These are phyloP conservation scores for Tuber umbilicatum DNA, from an alignment of 495 filamentous ascomycete species.

Conservation along the genomic window DNA sequence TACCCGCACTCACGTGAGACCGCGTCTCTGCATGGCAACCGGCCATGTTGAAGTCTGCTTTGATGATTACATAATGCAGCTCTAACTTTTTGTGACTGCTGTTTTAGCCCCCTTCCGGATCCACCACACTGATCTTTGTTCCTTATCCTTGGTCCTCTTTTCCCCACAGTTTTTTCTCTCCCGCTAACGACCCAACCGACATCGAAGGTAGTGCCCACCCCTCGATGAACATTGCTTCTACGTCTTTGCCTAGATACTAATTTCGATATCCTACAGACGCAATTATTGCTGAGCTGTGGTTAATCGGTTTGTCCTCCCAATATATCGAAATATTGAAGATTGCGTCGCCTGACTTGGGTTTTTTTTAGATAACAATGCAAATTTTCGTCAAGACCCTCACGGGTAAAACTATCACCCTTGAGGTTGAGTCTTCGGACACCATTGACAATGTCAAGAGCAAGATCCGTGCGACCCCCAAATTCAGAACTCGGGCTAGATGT, in stretches of 20 bases:
- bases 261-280: slow-evolving; percentile 31
- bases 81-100: background rate
- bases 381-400: slow-evolving; percentile 99
- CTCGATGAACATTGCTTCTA: background rate
- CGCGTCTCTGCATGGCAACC: slow-evolving; percentile 31
- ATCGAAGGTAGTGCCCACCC: slow-evolving; percentile 36
- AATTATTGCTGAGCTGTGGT: slow-evolving; percentile 43
- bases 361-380: slow-evolving; percentile 60
- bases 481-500: background rate
- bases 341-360: background rate
- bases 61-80: background rate
- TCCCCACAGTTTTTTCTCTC: slow-evolving; percentile 7
- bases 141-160: slow-evolving; percentile 15
- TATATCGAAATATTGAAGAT: background rate
- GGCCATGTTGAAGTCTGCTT: background rate
- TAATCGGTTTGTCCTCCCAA: slow-evolving; percentile 17
- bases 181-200: slow-evolving; percentile 29
- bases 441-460: slow-evolving; percentile 99
- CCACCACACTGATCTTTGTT: slow-evolving; percentile 16
- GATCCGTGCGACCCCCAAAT: slow-evolving; percentile 48
- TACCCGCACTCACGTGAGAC: slow-evolving; percentile 30
- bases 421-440: slow-evolving; percentile 99
- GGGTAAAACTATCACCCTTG: slow-evolving; percentile 99
- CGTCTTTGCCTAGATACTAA: slow-evolving; percentile 4
- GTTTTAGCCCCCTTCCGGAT: background rate